Evolutionary conservation across 331 rosid genomes (phyloP).

Genomic region (Malus hybrid): DNA sequence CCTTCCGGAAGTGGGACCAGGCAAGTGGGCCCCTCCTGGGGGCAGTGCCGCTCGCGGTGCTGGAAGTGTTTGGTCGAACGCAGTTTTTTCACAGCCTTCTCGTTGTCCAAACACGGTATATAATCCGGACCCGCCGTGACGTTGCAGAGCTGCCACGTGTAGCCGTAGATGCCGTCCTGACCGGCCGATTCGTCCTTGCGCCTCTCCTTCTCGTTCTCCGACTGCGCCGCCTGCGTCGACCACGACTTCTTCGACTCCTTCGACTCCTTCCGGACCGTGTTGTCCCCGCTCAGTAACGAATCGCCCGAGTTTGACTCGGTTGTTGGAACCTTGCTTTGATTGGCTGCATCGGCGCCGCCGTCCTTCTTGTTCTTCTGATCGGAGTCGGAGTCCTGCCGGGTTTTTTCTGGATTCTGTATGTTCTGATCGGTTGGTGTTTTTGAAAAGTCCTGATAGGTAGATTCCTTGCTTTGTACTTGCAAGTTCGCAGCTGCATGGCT

Average conservation of each 20-base stretch:
- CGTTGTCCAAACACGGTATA: slow-evolving; percentile 90
- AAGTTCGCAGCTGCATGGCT: background rate
- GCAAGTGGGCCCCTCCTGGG: slow-evolving; percentile 72
- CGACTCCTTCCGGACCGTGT: slow-evolving; percentile 42
- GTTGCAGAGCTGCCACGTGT: slow-evolving; percentile 62
- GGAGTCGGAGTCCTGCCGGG: slow-evolving; percentile 5
- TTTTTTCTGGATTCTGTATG: background rate
- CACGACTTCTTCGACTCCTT: slow-evolving; percentile 56
- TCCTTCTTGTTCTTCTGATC: background rate
- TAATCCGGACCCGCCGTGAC: slow-evolving; percentile 61
- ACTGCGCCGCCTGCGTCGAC: slow-evolving; percentile 69
- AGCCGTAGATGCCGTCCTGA: slow-evolving; percentile 25
- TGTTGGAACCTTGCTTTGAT: background rate
- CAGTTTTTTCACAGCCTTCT: slow-evolving; percentile 47
- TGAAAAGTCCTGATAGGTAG: background rate
- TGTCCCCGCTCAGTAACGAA: slow-evolving; percentile 16
- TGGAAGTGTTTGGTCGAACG: slow-evolving; percentile 52
- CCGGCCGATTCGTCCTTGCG: slow-evolving; percentile 43
- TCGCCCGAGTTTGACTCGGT: slow-evolving; percentile 20
- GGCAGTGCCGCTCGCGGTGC: slow-evolving; percentile 92
- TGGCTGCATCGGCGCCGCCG: slow-evolving; percentile 2
- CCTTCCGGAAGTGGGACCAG: slow-evolving; percentile 55
- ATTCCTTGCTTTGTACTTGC: background rate
- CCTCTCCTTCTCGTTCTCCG: slow-evolving; percentile 62
- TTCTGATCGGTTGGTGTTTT: background rate